These are phyloP conservation scores for Fusarium tuaranense DNA, from an alignment of 2,329 filamentous ascomycete genomes.

Conservation along the genomic window DNA sequence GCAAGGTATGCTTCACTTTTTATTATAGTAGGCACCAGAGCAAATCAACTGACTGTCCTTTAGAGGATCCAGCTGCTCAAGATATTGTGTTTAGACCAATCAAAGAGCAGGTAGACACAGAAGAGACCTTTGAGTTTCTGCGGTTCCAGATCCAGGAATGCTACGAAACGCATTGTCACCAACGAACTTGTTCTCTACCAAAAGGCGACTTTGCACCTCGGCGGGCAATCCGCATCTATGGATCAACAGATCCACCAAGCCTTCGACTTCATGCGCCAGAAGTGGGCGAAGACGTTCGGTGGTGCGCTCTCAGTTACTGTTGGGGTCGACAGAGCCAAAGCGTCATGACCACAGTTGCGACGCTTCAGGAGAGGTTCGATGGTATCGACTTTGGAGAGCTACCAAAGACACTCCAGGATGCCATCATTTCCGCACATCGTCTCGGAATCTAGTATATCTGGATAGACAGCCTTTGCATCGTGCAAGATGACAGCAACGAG, in stretches of 20 bases:
- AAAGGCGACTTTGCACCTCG: not conserved
- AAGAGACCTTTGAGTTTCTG: not conserved
- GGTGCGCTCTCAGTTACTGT: constrained; percentile 23
- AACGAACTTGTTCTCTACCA: not conserved
- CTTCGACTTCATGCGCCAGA: not conserved
- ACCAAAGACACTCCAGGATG: not conserved
- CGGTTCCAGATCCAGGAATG: not conserved
- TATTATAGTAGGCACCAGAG: not conserved
- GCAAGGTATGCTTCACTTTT: not conserved
- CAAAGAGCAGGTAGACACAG: not conserved
- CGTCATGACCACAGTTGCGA: constrained; percentile 4
- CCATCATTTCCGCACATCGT: not conserved
- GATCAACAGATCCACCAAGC: not conserved
- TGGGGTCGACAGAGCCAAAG: constrained; percentile 10
- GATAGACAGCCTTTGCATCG: constrained; percentile 14
- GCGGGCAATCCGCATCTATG: not conserved
- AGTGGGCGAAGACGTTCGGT: not conserved
- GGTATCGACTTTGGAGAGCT: constrained; percentile 4
- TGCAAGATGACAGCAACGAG: not conserved
- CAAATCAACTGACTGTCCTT: not conserved
- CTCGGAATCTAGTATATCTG: not conserved
- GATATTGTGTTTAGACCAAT: not conserved
- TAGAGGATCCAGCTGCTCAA: not conserved
- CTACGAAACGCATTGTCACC: not conserved
- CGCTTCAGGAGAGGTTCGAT: not conserved